Conservation (phyloP, 2,329 filamentous ascomycete genomes). For the Fusarium cyanostomum region DNA sequence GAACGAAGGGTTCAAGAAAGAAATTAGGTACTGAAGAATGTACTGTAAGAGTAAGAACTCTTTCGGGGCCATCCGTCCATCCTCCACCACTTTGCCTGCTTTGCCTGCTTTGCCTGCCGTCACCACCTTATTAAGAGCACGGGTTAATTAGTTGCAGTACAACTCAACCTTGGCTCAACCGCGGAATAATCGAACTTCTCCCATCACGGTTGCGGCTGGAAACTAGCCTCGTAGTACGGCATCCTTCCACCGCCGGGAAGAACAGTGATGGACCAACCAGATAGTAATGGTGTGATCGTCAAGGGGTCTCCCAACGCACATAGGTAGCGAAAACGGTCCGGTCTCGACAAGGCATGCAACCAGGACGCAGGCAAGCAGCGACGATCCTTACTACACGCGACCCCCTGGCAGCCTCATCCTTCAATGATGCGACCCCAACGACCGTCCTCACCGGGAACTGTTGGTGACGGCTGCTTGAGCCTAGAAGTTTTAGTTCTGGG, state of each 20-base stretch:
- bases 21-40: no score
- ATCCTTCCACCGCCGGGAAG: conserved; percentile 14
- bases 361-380: conserved; percentile 13
- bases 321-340: conserved; percentile 19
- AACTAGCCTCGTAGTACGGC: neutral
- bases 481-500: no score
- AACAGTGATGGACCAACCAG: conserved; percentile 1
- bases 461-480: neutral
- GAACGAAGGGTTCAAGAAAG: no score
- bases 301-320: conserved; percentile 21
- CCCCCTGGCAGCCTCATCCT: conserved; percentile 26
- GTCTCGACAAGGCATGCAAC: conserved; percentile 15
- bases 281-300: conserved; percentile 20
- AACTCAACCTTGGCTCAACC: neutral
- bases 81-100: no score
- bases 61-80: neutral
- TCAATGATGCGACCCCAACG: conserved; percentile 24
- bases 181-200: neutral
- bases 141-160: neutral
- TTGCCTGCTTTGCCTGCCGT: neutral
- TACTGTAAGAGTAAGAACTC: neutral
- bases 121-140: neutral
- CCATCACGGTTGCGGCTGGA: neutral
- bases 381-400: conserved; percentile 42
- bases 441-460: conserved; percentile 34